Evolutionary conservation across 495 filamentous ascomycete species (phyloP).

Genomic region (Massariosphaeria phaeospora): DNA sequence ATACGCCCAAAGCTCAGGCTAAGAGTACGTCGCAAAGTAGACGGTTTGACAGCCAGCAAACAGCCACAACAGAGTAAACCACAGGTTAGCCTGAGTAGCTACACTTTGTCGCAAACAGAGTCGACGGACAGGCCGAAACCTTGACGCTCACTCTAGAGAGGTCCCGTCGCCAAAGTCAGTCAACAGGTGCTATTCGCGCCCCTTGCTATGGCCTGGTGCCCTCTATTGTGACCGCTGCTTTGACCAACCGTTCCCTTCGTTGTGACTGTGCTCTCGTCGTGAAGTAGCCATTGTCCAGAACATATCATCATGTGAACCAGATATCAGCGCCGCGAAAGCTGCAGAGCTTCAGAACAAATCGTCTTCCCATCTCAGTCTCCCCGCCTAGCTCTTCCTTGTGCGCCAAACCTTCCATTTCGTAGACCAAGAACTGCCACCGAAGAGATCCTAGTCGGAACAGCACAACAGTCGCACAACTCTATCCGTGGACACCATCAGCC

Average conservation of each 20-base stretch:
- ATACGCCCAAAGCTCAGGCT: conserved; percentile 6
- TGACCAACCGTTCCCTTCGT: conserved; percentile 11
- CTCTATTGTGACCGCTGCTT: conserved; percentile 7
- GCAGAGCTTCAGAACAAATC: conserved; percentile 14
- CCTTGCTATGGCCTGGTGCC: background rate
- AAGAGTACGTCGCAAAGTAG: conserved; percentile 6
- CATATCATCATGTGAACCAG: background rate
- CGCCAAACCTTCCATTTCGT: conserved; percentile 3
- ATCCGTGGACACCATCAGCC: conserved; percentile 33
- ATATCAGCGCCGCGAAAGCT: background rate
- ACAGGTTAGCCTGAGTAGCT: conserved; percentile 19
- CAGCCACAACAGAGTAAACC: conserved; percentile 10
- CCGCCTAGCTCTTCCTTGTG: conserved; percentile 2
- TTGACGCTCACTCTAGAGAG: conserved; percentile 96
- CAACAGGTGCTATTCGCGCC: conserved; percentile 19
- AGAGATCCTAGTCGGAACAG: conserved; percentile 41
- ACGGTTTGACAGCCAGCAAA: conserved; percentile 8
- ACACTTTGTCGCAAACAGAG: conserved; percentile 9
- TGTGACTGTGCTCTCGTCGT: background rate
- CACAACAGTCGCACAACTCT: conserved; percentile 41
- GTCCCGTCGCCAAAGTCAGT: conserved; percentile 55
- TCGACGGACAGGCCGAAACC: conserved; percentile 81
- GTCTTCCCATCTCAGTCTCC: conserved; percentile 3
- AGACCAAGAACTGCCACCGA: conserved; percentile 8
- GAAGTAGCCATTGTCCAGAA: conserved; percentile 4